Evolutionary conservation across 306 rosid genomes (phyloP).

Genomic region (Cucurbita moschata): DNA sequence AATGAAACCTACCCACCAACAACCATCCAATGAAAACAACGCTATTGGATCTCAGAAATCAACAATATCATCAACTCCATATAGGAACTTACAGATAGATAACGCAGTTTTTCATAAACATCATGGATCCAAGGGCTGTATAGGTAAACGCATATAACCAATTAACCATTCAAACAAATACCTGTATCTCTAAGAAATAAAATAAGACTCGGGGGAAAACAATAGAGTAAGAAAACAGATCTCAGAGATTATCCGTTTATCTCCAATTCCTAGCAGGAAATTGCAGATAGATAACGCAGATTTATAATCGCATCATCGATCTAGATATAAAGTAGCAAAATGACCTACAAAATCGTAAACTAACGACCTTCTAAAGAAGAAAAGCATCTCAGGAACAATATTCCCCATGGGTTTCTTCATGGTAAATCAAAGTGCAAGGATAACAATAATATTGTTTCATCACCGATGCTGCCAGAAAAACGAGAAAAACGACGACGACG

Average conservation of each 20-base stretch:
- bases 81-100: slow-evolving; percentile 22
- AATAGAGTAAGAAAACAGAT: background rate
- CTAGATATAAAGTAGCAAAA: background rate
- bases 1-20: background rate
- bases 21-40: background rate
- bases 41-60: slow-evolving; percentile 16
- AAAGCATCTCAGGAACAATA: slow-evolving; percentile 14
- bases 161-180: background rate
- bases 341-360: background rate
- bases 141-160: background rate
- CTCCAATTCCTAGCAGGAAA: slow-evolving; percentile 14
- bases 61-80: slow-evolving; percentile 13
- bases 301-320: slow-evolving; percentile 27
- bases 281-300: slow-evolving; percentile 53
- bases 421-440: slow-evolving; percentile 66
- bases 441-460: slow-evolving; percentile 14
- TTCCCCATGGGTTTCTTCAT: slow-evolving; percentile 57
- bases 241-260: slow-evolving; percentile 12
- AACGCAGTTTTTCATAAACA: slow-evolving; percentile 42
- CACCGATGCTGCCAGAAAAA: slow-evolving; percentile 13
- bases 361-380: background rate
- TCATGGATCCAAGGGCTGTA: slow-evolving; percentile 18
- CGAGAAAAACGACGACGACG: background rate
- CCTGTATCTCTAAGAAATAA: background rate
- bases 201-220: background rate